Evolutionary conservation across 495 filamentous ascomycete species (phyloP).

Genomic region (Trichoderma gamsii): DNA sequence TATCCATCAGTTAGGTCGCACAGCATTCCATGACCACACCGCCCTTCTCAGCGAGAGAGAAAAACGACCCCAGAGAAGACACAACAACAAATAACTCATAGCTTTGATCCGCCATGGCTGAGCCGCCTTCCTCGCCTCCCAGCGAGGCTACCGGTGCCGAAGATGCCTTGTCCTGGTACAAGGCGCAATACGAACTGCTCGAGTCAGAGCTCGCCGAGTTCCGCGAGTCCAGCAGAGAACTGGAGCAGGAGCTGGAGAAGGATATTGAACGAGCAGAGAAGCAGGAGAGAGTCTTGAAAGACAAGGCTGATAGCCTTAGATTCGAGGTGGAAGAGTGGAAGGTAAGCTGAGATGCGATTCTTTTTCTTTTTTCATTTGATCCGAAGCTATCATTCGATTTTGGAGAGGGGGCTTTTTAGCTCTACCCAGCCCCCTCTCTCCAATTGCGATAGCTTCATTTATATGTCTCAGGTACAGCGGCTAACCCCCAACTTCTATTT

Average conservation of each 20-base stretch:
- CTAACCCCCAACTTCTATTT: constrained; percentile 16
- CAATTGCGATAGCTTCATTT: constrained; percentile 1
- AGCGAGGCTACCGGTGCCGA: constrained; percentile 52
- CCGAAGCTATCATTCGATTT: neutral
- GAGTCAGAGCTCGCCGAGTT: constrained; percentile 91
- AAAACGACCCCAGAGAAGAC: neutral
- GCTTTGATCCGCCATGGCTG: constrained; percentile 42
- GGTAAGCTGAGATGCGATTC: constrained; percentile 45
- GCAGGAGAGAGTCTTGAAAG: constrained; percentile 73
- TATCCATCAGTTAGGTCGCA: neutral
- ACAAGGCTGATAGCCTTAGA: constrained; percentile 74
- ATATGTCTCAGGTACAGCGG: neutral
- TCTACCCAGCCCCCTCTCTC: neutral
- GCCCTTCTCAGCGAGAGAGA: constrained; percentile 1
- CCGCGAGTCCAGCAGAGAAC: constrained; percentile 84
- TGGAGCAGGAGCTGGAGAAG: constrained; percentile 92
- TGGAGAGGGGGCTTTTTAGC: neutral
- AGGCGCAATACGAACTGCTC: constrained; percentile 87
- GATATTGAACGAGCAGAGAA: constrained; percentile 95
- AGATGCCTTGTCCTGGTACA: constrained; percentile 85
- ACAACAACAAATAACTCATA: neutral
- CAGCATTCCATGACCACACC: constrained; percentile 7
- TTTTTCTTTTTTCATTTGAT: constrained; percentile 2
- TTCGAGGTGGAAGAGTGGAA: constrained; percentile 99
- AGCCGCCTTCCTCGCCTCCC: constrained; percentile 57